Base-by-base conservation (phyloP, 2,329 filamentous ascomycete genomes). In the Sporothrix pallida region DNA sequence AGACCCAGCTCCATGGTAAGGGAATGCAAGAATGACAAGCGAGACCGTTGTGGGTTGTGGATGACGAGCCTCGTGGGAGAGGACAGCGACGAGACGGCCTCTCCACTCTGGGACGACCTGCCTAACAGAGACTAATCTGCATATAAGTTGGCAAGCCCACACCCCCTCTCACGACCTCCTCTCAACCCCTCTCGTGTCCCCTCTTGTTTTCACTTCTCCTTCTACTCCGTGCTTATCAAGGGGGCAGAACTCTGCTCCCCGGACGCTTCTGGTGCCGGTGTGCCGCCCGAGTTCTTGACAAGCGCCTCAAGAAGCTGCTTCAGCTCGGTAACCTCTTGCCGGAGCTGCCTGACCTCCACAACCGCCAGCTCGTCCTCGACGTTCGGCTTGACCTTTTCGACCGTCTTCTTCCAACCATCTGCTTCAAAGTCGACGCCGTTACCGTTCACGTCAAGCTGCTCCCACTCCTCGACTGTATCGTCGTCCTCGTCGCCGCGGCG, bases 391-490 rank as follows among this genome's bases (percentile, higher is more conserved):
- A 89, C 91, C n/a, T 85, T 83, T 70, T 90, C 86, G 2, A 97
- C 94, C 73, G 87, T 91, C 85, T 96, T 94, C 50, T 88, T 85
- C 96, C 96, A 99, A 0, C 92, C 93, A 75, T 95, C 93, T 0
- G 88, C 86, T 79, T 97, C 93, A 78, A 97, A 93, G 79, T 97
- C 92, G 23, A 95, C 80, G 92, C 79, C 92, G 79, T 97, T 92
- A 23, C 95, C 80, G 71, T 92, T 87, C 7, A 85, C 85, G 9
- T 86, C 83, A 79, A 95, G 85, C 81, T 97, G 92, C 83, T 99
- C 96, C 96, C 96, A 99, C 80, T 98, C 95, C 79, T 98, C 92
- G 9, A 92, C 83, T 0, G 90, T 90, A 77, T 98, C 94, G 77
- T 99, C 96, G 77, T 99, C 96, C 2, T 92, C 92, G 77, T 98